phyloP scores from a whole-genome alignment of 495 filamentous ascomycete genomes.

The Talaromyces thailandensis region DNA sequence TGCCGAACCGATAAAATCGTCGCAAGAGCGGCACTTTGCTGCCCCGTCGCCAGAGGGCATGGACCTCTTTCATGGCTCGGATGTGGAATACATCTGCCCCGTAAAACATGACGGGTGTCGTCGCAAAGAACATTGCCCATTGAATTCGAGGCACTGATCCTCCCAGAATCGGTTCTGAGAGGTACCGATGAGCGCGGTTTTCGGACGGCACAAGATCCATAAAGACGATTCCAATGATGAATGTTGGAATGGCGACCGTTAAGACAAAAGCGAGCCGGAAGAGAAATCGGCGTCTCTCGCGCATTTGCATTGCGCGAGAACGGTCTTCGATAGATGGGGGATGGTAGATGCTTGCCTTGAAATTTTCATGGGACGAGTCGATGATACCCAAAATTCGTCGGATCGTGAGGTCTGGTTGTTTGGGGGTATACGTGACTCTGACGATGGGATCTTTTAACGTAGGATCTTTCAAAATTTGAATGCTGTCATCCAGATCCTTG shows the following conservation, averaged over 20 bases:
- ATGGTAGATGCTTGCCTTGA: conserved; percentile 63
- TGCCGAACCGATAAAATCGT: conserved; percentile 86
- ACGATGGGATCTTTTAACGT: conserved; percentile 55
- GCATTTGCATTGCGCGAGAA: conserved; percentile 58
- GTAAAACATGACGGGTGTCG: conserved; percentile 85
- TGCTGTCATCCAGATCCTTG: conserved; percentile 31
- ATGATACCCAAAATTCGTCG: conserved; percentile 63
- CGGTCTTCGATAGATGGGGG: conserved; percentile 81
- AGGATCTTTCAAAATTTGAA: conserved; percentile 40
- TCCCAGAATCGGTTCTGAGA: conserved; percentile 62
- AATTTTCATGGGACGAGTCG: conserved; percentile 51
- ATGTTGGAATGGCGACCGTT: conserved; percentile 73
- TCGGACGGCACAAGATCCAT: conserved; percentile 66
- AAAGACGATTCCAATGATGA: conserved; percentile 83
- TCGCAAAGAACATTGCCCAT: conserved; percentile 76
- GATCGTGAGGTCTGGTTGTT: conserved; percentile 63
- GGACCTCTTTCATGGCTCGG: conserved; percentile 70
- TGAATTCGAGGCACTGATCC: conserved; percentile 69
- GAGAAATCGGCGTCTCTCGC: conserved; percentile 52
- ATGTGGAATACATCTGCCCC: conserved; percentile 81
- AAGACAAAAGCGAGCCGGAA: conserved; percentile 61
- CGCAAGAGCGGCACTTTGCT: conserved; percentile 67
- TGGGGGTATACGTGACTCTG: conserved; percentile 60
- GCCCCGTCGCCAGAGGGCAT: conserved; percentile 67
- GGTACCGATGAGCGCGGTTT: conserved; percentile 45